Evolutionary conservation across 805 yeast species (phyloP).

Genomic region (Sugiyamaella mastotermitis): DNA sequence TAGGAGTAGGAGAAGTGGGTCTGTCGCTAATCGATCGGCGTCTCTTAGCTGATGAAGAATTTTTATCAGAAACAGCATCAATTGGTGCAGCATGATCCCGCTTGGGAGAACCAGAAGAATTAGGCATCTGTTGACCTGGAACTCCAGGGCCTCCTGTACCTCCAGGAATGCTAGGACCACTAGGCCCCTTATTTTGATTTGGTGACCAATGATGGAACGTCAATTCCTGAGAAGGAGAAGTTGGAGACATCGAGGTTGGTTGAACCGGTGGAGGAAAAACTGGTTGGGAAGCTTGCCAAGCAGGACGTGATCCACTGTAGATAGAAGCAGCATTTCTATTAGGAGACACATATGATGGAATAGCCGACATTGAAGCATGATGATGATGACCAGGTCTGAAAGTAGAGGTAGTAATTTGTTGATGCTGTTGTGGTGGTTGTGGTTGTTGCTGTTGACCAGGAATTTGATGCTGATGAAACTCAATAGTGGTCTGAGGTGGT

Average conservation of each 20-base stretch:
- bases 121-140: constrained; percentile 5
- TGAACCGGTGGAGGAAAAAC: constrained; percentile 19
- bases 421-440: constrained; percentile 8
- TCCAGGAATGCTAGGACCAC: neutral
- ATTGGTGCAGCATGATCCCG: too few species aligned
- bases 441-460: constrained; percentile 8
- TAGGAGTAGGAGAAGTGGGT: constrained; percentile 14
- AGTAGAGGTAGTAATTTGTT: constrained; percentile 11
- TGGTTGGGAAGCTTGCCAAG: constrained; percentile 9
- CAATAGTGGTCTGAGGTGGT: constrained; percentile 13
- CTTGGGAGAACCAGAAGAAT: constrained; percentile 9
- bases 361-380: constrained; percentile 21
- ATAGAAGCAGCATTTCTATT: constrained; percentile 9
- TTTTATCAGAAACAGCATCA: constrained; percentile 1
- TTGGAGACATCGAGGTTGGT: constrained; percentile 19
- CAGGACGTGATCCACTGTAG: too few species aligned
- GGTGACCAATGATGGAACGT: constrained; percentile 57
- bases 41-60: constrained; percentile 12
- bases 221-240: constrained; percentile 39
- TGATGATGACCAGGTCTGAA: constrained; percentile 20
- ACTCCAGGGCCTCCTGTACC: neutral
- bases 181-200: constrained; percentile 14
- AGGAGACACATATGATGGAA: constrained; percentile 16
- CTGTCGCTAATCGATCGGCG: constrained; percentile 15
- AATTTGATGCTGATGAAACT: constrained; percentile 5